These are phyloP conservation scores for Sophora flavescens DNA, from an alignment of 306 rosid genomes.

Conservation along the genomic window DNA sequence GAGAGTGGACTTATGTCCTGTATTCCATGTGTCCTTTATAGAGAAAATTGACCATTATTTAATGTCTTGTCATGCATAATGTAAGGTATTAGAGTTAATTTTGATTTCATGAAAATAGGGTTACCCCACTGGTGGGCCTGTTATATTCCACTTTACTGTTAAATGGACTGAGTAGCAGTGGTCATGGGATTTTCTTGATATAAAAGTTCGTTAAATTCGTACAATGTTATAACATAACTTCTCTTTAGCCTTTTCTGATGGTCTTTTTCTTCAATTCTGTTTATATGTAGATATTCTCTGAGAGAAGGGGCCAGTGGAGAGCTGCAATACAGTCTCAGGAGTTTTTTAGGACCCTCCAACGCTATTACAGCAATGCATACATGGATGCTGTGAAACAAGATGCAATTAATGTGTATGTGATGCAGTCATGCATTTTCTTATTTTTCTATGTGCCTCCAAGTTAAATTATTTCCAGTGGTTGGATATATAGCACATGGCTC, in stretches of 20 bases:
- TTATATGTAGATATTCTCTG: constrained; percentile 80
- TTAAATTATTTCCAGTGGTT: constrained; percentile 31
- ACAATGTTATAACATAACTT: constrained; percentile 22
- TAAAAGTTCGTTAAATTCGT: constrained; percentile 10
- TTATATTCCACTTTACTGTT: background rate
- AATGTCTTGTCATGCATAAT: constrained; percentile 24
- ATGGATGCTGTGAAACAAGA: constrained; percentile 89
- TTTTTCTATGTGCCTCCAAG: constrained; percentile 7
- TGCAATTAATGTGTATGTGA: constrained; percentile 84
- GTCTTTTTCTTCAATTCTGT: constrained; percentile 13
- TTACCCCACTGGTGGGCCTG: constrained; percentile 11
- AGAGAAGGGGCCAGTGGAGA: constrained; percentile 97
- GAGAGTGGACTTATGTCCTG: constrained; percentile 15
- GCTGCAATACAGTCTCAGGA: constrained; percentile 99
- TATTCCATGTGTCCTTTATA: constrained; percentile 7
- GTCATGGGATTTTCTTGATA: background rate
- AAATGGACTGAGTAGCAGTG: background rate
- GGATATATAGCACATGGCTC: constrained; percentile 4
- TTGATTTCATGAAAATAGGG: constrained; percentile 26
- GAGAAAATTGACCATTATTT: background rate
- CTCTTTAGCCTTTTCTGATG: constrained; percentile 23
- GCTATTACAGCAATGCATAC: constrained; percentile 89
- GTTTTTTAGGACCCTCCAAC: constrained; percentile 89
- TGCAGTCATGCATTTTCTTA: constrained; percentile 26
- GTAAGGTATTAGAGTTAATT: constrained; percentile 4